phyloP scores from a whole-genome alignment of 73 alveolate species.

The Halteria grandinella region DNA sequence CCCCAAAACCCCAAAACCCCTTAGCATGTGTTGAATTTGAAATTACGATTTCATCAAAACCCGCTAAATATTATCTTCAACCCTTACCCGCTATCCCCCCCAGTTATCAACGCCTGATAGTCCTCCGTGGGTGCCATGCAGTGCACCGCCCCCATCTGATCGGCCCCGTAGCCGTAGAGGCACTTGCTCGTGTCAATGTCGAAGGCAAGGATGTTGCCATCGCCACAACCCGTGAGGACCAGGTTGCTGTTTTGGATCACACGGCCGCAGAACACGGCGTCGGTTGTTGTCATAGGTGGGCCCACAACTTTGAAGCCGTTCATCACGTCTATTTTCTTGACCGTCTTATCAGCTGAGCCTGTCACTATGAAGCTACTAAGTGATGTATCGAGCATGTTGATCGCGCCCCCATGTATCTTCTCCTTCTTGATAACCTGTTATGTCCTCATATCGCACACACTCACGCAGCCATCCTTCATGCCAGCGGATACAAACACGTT shows the following conservation, averaged over 20 bases:
- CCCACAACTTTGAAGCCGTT: slow-evolving; percentile 88
- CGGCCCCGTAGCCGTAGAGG: slow-evolving; percentile 95
- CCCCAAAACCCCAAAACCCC: slow-evolving; percentile 1
- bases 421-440: slow-evolving; percentile 78
- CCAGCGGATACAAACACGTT: slow-evolving; percentile 93
- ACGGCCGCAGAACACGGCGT: slow-evolving; percentile 96
- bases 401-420: slow-evolving; percentile 94
- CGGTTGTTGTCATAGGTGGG: slow-evolving; percentile 93
- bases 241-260: slow-evolving; percentile 87
- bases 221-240: slow-evolving; percentile 97
- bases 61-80: slow-evolving; percentile 54
- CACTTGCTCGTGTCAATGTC: slow-evolving; percentile 92
- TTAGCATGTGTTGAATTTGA: not conserved
- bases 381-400: slow-evolving; percentile 79
- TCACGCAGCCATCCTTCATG: slow-evolving; percentile 89
- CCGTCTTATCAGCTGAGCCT: slow-evolving; percentile 96
- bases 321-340: slow-evolving; percentile 83
- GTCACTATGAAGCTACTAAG: slow-evolving; percentile 82
- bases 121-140: slow-evolving; percentile 77
- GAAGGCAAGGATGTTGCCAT: slow-evolving; percentile 94
- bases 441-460: slow-evolving; percentile 94
- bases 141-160: slow-evolving; percentile 86
- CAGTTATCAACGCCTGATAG: slow-evolving; percentile 72
- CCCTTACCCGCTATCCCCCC: slow-evolving; percentile 90
- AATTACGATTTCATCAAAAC: not conserved